Percentiles rank a stretch among this genome's conserved stretches.
Conservation (phyloP, 257 asterid species). For the Phtheirospermum japonicum region DNA sequence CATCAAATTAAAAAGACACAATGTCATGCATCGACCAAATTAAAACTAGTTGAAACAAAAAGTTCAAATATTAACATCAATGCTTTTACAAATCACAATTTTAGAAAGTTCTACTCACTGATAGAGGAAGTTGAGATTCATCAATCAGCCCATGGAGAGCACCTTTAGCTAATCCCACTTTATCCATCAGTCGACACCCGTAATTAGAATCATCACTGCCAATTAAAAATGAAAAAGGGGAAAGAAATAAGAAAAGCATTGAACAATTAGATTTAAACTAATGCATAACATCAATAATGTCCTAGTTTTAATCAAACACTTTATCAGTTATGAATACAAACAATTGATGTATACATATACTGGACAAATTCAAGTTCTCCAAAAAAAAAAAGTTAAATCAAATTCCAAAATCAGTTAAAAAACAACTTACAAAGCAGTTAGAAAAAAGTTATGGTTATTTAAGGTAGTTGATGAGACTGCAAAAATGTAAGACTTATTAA, state of each 20-base stretch:
- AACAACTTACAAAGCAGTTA: no score
- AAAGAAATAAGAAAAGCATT: slow-evolving; percentile 13
- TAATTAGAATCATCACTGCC: slow-evolving; percentile 66
- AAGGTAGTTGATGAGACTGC: slow-evolving; percentile 89
- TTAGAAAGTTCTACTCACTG: slow-evolving; percentile 44
- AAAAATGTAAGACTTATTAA: slow-evolving; percentile 9
- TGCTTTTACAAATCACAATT: slow-evolving; percentile 13
- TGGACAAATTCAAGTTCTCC: no score
- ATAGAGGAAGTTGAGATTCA: slow-evolving; percentile 50
- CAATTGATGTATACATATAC: no score
- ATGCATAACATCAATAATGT: slow-evolving; percentile 3
- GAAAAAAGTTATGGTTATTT: no score
- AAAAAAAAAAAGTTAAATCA: no score
- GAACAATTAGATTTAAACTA: slow-evolving; percentile 9
- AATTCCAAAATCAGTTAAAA: no score
- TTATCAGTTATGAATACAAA: no score
- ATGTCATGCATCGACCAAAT: slow-evolving; percentile 11
- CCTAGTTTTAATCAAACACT: slow-evolving; percentile 11
- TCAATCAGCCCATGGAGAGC: slow-evolving; percentile 61
- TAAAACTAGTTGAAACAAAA: slow-evolving; percentile 6
- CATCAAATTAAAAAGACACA: slow-evolving; percentile 5
- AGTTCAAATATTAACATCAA: slow-evolving; percentile 7
- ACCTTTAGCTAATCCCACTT: slow-evolving; percentile 57
- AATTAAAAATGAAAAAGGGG: slow-evolving; percentile 1
- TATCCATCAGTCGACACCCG: slow-evolving; percentile 52